Base-by-base conservation (phyloP, 2,329 filamentous ascomycete species). In the Colletotrichum sp. region DNA sequence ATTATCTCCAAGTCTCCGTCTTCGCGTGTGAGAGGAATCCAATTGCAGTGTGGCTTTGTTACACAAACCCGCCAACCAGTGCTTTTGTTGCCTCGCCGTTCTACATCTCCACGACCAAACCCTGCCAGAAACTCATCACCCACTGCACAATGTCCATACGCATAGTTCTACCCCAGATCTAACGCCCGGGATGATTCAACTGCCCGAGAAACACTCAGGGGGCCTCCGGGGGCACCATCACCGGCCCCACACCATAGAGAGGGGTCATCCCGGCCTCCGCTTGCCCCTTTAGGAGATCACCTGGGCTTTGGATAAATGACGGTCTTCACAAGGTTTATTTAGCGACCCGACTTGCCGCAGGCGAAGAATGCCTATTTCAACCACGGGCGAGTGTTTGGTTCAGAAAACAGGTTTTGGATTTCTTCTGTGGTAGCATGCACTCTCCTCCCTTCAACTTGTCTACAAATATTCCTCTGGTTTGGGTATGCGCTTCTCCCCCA, bases 321-420 rank as follows among this genome's bases (percentile, higher is more conserved):
- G 4, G 0, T 2, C 10, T 8, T 21, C 30, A 12, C 5, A 43
- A 68, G 24, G 24, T 38, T 68, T 28, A n/a, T 3, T n/a, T 8
- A 18, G 52, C 65, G 65, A 43, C 9, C 30, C 64, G 24, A n/a
- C 32, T 68, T 38, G 24, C 14, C 24, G 32, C 24, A 68, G 65
- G 30, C 65, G 65, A 59, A 18, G 8, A 68, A 36, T 68, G 65
- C 65, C 65, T 59, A 59, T 28, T 59, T 43, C 55, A 28, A 68
- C 65, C 10, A 13, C n/a, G 4, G 1, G 0, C n/a, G 14, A 16
- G 8, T 3, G 2, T 9, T 55, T 52, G 24, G 28, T 32, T 12
- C 18, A 66, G 28, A 43, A 43, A 38, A 18, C 62, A 65, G 36
- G 62, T 18, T 65, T n/a, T 7, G 4, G 18, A 28, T 21, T 12